A percentile compares a stretch with the other conserved stretches of the same genome.
Conservation (phyloP, 257 asterid species). For the Cinchona pubescens region DNA sequence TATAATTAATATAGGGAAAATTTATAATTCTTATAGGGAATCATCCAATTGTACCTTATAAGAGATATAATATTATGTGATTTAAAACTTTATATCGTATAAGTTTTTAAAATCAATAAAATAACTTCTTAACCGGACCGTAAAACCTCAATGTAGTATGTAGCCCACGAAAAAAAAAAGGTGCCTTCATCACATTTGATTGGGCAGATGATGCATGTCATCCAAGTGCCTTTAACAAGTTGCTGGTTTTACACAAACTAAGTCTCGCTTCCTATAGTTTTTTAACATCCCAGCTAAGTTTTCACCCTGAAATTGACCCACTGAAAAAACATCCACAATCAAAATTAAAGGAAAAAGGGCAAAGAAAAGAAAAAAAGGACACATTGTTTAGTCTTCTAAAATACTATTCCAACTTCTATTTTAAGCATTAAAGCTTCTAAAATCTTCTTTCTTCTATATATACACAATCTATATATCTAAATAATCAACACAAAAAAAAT, state of each 20-base stretch:
- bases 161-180: not conserved
- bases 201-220: not conserved
- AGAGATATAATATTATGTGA: no score
- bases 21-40: no score
- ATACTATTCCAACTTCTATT: not conserved
- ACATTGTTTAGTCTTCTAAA: not conserved
- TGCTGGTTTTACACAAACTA: not conserved
- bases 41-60: no score
- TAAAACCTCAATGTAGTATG: no score
- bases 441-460: not conserved
- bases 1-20: no score
- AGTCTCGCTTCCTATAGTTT: not conserved
- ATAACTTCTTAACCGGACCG: no score
- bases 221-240: not conserved
- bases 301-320: constrained; percentile 2
- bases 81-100: no score
- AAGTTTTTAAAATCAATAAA: no score
- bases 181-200: not conserved
- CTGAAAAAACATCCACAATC: not conserved
- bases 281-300: not conserved
- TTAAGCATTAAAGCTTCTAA: not conserved
- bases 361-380: not conserved
- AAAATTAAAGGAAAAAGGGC: not conserved
- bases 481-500: not conserved
- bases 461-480: not conserved